These are phyloP conservation scores for Ilyonectria destructans DNA, from an alignment of 2,329 filamentous ascomycete species.

Conservation along the genomic window DNA sequence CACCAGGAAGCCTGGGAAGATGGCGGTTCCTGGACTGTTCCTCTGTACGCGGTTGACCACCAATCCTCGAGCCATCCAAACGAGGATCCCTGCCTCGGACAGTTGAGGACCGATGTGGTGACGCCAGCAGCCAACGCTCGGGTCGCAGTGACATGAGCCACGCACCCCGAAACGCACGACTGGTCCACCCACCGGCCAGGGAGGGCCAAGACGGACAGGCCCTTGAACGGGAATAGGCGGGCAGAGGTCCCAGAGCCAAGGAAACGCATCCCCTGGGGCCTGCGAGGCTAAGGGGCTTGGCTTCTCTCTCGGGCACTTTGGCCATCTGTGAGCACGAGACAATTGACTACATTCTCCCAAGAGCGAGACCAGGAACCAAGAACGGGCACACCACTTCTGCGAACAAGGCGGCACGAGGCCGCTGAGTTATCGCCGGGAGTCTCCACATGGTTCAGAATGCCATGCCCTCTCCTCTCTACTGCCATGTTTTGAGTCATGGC, in stretches of 20 bases:
- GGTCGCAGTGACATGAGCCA: slow-evolving; percentile 33
- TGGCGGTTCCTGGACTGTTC: slow-evolving; percentile 13
- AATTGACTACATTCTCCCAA: background rate
- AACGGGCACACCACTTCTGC: too few species aligned
- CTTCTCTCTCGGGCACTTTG: slow-evolving; percentile 8
- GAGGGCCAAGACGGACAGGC: background rate
- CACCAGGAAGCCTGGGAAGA: background rate
- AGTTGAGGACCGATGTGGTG: slow-evolving; percentile 1
- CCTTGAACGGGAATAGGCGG: background rate
- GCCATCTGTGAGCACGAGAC: slow-evolving; percentile 2
- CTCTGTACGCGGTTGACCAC: background rate
- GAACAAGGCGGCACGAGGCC: too few species aligned
- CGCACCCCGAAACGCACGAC: slow-evolving; percentile 17
- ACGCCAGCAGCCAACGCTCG: slow-evolving; percentile 26
- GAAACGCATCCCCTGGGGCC: background rate
- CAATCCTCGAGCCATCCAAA: background rate
- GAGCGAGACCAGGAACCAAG: too few species aligned
- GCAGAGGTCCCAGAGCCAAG: slow-evolving; percentile 2
- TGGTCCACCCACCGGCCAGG: background rate
- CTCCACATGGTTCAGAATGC: too few species aligned
- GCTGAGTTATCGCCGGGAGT: too few species aligned
- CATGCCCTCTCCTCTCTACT: too few species aligned
- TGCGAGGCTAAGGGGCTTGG: slow-evolving; percentile 26
- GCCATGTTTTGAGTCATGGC: background rate
- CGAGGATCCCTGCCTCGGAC: slow-evolving; percentile 2